Evolutionary conservation across 768 basidiomycete species (phyloP).

Genomic region (Tulasnella sp.): DNA sequence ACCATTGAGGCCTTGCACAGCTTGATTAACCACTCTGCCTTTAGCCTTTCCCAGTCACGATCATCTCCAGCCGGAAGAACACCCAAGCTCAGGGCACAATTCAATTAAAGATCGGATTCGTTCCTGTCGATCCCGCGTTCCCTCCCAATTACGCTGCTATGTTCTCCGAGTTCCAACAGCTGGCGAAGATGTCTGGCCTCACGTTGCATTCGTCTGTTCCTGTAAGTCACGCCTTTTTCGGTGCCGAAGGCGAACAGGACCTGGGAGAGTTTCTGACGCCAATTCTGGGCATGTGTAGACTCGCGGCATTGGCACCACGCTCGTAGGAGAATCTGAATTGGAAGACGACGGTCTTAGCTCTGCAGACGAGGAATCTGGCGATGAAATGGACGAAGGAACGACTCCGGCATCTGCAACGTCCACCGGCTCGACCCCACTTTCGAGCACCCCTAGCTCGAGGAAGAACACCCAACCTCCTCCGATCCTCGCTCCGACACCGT

Average conservation of each 20-base stretch:
- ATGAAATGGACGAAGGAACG: constrained; percentile 44
- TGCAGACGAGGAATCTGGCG: constrained; percentile 53
- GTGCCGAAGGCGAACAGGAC: not conserved
- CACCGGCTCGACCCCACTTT: not conserved
- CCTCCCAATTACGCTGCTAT: constrained; percentile 62
- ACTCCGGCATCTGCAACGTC: not conserved
- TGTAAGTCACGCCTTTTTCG: constrained; percentile 49
- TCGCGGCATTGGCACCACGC: constrained; percentile 79
- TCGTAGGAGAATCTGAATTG: constrained; percentile 52
- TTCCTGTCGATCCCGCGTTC: constrained; percentile 51
- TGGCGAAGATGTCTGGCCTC: constrained; percentile 55
- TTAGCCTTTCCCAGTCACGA: constrained; percentile 53
- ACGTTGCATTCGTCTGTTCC: constrained; percentile 78
- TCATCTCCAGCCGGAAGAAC: constrained; percentile 56
- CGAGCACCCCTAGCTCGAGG: constrained; percentile 34
- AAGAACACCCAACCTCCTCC: constrained; percentile 24
- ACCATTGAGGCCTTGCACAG: constrained; percentile 4
- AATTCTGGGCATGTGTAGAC: constrained; percentile 53
- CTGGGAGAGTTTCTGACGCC: not conserved
- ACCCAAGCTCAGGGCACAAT: constrained; percentile 57
- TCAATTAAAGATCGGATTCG: constrained; percentile 65
- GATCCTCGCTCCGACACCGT: constrained; percentile 27
- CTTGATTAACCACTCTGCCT: not conserved
- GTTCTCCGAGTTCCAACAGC: constrained; percentile 64
- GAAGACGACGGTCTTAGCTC: constrained; percentile 78